Conservation (phyloP, 805 yeast species). For the Yarrowia keelungensis region DNA sequence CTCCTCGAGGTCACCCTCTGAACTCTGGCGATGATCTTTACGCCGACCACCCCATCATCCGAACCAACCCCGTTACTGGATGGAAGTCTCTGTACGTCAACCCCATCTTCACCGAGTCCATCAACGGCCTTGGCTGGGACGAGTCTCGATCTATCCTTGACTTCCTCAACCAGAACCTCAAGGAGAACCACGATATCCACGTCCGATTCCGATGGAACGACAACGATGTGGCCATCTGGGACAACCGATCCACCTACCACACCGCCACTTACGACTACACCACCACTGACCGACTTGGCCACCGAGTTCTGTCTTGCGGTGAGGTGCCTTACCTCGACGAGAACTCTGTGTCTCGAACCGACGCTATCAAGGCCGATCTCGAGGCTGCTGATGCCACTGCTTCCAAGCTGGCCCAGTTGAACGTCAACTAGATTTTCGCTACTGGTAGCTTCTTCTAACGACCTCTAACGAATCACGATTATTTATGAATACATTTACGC, state of each 20-base stretch:
- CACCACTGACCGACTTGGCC: constrained; percentile 45
- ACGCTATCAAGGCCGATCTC: constrained; percentile 40
- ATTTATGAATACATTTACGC: constrained; percentile 37
- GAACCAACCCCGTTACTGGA: constrained; percentile 71
- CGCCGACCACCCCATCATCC: constrained; percentile 59
- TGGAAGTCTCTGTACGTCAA: constrained; percentile 65
- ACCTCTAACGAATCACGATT: constrained; percentile 34
- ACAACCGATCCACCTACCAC: constrained; percentile 63
- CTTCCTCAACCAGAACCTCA: constrained; percentile 56
- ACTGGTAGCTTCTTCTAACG: constrained; percentile 24
- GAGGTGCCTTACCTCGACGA: constrained; percentile 61
- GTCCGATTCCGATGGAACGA: constrained; percentile 61
- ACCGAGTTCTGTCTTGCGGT: constrained; percentile 62
- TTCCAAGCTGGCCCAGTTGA: constrained; percentile 33
- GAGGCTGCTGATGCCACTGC: constrained; percentile 30
- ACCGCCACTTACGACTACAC: constrained; percentile 58
- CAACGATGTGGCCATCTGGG: constrained; percentile 66
- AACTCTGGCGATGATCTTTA: constrained; percentile 56
- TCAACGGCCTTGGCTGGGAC: constrained; percentile 74
- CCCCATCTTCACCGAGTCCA: constrained; percentile 66
- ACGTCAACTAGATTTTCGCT: constrained; percentile 23
- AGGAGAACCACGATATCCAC: constrained; percentile 53
- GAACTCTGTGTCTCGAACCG: constrained; percentile 45
- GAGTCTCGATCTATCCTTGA: constrained; percentile 69
- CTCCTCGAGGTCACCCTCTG: constrained; percentile 52